phyloP scores from a whole-genome alignment of 352 stramenopile species.

The Globisporangium nunn region DNA sequence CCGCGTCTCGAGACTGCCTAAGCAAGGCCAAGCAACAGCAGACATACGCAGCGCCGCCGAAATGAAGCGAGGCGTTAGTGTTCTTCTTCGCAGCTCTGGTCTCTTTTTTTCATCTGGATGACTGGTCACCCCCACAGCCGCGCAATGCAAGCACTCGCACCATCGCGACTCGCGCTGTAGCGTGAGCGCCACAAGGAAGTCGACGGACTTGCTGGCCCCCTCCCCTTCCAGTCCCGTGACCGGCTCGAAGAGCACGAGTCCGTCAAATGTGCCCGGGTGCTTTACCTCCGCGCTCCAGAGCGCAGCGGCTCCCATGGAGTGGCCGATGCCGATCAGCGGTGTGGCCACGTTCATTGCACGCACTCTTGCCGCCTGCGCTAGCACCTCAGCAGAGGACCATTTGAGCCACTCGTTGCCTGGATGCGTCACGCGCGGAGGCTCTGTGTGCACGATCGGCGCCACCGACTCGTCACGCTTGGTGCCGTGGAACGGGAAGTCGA shows the following conservation, averaged over 20 bases:
- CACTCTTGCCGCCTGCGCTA: constrained; percentile 16
- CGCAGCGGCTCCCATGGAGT: constrained; percentile 36
- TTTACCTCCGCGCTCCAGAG: constrained; percentile 31
- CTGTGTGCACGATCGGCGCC: constrained; percentile 1
- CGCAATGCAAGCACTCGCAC: neutral
- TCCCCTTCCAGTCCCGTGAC: constrained; percentile 17
- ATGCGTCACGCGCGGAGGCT: constrained; percentile 32
- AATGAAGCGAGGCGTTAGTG: neutral
- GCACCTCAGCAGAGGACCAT: constrained; percentile 22
- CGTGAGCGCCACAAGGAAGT: constrained; percentile 33
- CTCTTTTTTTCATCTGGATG: too few species aligned
- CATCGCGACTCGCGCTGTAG: constrained; percentile 22
- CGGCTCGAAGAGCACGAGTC: constrained; percentile 38
- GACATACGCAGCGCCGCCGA: neutral
- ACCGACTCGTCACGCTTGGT: constrained; percentile 30
- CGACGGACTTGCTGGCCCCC: constrained; percentile 8
- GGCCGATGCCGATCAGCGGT: constrained; percentile 37
- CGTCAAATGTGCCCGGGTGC: constrained; percentile 35
- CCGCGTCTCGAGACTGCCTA: constrained; percentile 21
- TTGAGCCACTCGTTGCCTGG: constrained; percentile 15
- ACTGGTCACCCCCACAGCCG: neutral
- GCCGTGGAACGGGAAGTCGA: constrained; percentile 51
- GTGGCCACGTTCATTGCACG: constrained; percentile 1
- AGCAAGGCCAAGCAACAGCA: constrained; percentile 7
- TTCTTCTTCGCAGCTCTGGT: too few species aligned